These are phyloP conservation scores for Botrytis tulipae DNA, from an alignment of 2,329 filamentous ascomycete species.

Conservation along the genomic window DNA sequence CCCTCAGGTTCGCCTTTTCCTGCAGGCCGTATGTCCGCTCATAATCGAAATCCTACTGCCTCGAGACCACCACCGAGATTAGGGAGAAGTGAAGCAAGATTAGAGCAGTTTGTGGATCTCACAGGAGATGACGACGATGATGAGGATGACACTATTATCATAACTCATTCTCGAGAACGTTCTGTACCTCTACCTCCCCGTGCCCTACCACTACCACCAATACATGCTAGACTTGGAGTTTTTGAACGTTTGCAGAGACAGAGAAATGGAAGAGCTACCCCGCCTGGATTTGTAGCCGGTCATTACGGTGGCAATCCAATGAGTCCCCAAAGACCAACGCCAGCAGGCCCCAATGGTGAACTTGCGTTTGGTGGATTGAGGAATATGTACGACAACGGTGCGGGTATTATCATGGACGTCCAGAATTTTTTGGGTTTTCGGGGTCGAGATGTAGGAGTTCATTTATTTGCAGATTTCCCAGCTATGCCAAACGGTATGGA, in stretches of 20 bases:
- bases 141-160: conserved; percentile 16
- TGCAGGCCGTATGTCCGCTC: not conserved
- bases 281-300: not conserved
- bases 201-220: not conserved
- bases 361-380: not conserved
- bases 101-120: conserved; percentile 50
- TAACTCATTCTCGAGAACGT: conserved; percentile 20
- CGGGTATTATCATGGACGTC: conserved; percentile 9
- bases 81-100: conserved; percentile 33
- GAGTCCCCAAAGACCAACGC: not conserved
- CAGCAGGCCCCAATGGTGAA: not conserved
- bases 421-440: not conserved
- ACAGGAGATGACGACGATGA: conserved; percentile 46
- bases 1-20: not conserved
- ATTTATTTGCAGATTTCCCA: conserved; percentile 16
- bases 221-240: not conserved
- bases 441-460: not conserved
- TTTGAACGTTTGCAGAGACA: not conserved
- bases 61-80: conserved; percentile 28
- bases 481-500: conserved; percentile 35
- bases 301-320: not conserved
- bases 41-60: not conserved
- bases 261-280: not conserved
- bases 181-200: conserved; percentile 7
- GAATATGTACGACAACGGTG: not conserved